A percentile compares a stretch with the other conserved stretches of the same genome.
Conservation (phyloP, 805 yeast genomes). For the Wickerhamiella dianesei region DNA sequence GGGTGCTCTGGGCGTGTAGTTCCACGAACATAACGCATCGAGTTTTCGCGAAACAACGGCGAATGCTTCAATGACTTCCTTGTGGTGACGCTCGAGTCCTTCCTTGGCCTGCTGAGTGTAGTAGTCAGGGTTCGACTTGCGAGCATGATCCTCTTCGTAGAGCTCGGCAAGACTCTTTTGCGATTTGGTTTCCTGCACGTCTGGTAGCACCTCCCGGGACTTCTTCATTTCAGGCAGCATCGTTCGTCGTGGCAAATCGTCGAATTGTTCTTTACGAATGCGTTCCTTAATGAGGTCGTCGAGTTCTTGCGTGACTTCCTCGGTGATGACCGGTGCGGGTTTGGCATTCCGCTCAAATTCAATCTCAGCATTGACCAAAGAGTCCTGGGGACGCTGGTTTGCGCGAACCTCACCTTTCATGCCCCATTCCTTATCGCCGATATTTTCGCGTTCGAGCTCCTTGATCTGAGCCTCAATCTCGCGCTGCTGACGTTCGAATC, state of each 20-base stretch:
- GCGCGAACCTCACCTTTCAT: constrained; percentile 85
- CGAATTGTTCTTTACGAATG: constrained; percentile 59
- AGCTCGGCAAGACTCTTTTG: constrained; percentile 78
- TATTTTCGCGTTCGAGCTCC: constrained; percentile 69
- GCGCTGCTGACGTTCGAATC: constrained; percentile 72
- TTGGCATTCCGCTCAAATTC: constrained; percentile 89
- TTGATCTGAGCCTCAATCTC: constrained; percentile 65
- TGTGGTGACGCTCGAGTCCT: constrained; percentile 57
- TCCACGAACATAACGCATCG: constrained; percentile 88
- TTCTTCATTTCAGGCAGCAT: constrained; percentile 27
- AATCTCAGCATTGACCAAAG: constrained; percentile 58
- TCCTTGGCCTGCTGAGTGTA: constrained; percentile 40
- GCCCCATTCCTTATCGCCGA: constrained; percentile 87
- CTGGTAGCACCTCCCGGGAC: constrained; percentile 34
- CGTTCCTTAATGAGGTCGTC: constrained; percentile 84
- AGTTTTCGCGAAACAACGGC: constrained; percentile 51
- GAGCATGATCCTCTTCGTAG: constrained; percentile 68
- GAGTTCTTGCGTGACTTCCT: constrained; percentile 68
- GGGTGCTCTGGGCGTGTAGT: constrained; percentile 82
- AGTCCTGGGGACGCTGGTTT: constrained; percentile 69
- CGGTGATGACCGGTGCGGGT: constrained; percentile 91
- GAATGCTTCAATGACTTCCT: constrained; percentile 59
- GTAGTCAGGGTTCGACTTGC: constrained; percentile 28
- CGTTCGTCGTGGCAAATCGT: constrained; percentile 62
- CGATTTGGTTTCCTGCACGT: constrained; percentile 71